These are phyloP conservation scores for Russula emetica DNA, from an alignment of 768 basidiomycete genomes.

Conservation along the genomic window DNA sequence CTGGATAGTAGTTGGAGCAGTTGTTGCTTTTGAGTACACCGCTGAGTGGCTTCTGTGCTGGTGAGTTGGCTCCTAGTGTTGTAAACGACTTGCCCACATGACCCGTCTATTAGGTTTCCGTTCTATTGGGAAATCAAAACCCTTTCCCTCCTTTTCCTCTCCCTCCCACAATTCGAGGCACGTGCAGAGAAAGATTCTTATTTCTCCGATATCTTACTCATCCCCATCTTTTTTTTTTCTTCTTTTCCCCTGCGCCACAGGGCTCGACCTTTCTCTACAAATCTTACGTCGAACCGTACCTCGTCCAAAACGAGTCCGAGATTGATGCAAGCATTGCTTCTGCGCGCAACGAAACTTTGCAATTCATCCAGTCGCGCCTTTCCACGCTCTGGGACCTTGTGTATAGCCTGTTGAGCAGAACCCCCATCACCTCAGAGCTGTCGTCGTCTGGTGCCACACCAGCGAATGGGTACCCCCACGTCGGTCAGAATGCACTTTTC, in stretches of 20 bases:
- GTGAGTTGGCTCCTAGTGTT: slow-evolving; percentile 36
- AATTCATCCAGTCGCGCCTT: slow-evolving; percentile 54
- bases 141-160: slow-evolving; percentile 60
- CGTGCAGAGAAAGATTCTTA: slow-evolving; percentile 21
- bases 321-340: slow-evolving; percentile 56
- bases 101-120: slow-evolving; percentile 51
- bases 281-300: slow-evolving; percentile 57
- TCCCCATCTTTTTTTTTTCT: neutral
- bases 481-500: slow-evolving; percentile 7
- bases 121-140: slow-evolving; percentile 75
- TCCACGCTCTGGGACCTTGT: slow-evolving; percentile 46
- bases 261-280: slow-evolving; percentile 65
- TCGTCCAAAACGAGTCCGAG: slow-evolving; percentile 51
- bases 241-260: slow-evolving; percentile 34
- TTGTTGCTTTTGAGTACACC: slow-evolving; percentile 59
- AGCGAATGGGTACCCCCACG: slow-evolving; percentile 26
- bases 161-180: slow-evolving; percentile 68
- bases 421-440: slow-evolving; percentile 25
- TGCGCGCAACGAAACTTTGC: slow-evolving; percentile 49
- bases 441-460: slow-evolving; percentile 1
- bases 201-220: neutral
- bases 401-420: slow-evolving; percentile 43
- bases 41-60: slow-evolving; percentile 64
- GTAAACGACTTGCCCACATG: slow-evolving; percentile 12
- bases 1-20: slow-evolving; percentile 58